Conservation (phyloP, 2,329 filamentous ascomycete species). For the Dothidotthia symphoricarpi region DNA sequence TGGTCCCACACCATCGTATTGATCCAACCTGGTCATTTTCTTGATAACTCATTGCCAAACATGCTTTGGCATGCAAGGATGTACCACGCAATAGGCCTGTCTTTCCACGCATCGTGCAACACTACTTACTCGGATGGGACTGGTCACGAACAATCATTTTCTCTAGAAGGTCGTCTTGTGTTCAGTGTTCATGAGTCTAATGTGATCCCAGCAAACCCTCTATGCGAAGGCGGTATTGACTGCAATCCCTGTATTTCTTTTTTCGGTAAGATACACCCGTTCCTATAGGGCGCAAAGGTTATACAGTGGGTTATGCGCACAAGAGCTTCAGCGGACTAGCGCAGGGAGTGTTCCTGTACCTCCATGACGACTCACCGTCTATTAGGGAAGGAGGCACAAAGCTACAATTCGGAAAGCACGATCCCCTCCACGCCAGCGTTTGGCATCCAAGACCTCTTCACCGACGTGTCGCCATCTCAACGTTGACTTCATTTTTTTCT, state of each 20-base stretch:
- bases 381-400: slow-evolving; percentile 6
- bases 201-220: too few species aligned
- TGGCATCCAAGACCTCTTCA: slow-evolving; percentile 3
- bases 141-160: too few species aligned
- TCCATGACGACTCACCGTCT: background rate
- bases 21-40: too few species aligned
- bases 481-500: too few species aligned
- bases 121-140: too few species aligned
- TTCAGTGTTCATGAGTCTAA: too few species aligned
- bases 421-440: slow-evolving; percentile 11
- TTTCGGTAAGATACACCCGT: too few species aligned
- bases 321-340: background rate
- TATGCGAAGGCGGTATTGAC: too few species aligned
- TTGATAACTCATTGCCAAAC: too few species aligned
- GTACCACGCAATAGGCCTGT: background rate
- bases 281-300: background rate
- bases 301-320: background rate
- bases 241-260: background rate
- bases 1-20: background rate
- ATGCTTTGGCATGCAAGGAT: too few species aligned
- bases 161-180: too few species aligned
- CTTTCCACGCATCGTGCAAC: slow-evolving; percentile 14
- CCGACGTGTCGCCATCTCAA: slow-evolving; percentile 1
- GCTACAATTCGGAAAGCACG: slow-evolving; percentile 3
- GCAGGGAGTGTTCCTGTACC: too few species aligned